Evolutionary conservation across 345 rosid genomes (phyloP).

Genomic region (Citrus inodora): DNA sequence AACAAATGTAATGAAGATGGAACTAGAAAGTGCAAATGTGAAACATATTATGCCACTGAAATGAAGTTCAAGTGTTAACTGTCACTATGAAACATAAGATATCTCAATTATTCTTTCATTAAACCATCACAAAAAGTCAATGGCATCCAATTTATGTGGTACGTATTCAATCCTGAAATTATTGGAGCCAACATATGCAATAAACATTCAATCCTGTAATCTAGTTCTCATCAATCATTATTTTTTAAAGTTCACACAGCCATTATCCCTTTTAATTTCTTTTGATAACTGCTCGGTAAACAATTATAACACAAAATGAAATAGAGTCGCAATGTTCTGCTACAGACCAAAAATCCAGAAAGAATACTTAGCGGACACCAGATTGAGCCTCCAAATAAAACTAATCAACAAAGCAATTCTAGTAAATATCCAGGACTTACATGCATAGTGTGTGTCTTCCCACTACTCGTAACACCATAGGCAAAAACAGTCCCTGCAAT

Average conservation of each 20-base stretch:
- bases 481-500: conserved; percentile 96
- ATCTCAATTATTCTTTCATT: neutral
- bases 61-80: neutral
- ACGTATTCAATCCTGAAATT: neutral
- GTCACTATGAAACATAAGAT: neutral
- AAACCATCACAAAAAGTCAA: neutral
- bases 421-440: conserved; percentile 41
- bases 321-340: neutral
- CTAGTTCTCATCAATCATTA: neutral
- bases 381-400: neutral
- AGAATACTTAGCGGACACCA: neutral
- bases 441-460: conserved; percentile 99
- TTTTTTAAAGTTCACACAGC: neutral
- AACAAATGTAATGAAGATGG: neutral
- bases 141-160: neutral
- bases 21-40: neutral
- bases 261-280: neutral
- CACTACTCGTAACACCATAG: conserved; percentile 99
- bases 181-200: neutral
- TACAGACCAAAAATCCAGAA: neutral
- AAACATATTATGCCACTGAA: neutral
- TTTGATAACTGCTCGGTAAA: neutral
- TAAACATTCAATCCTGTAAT: neutral
- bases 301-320: neutral
- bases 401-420: neutral